These are phyloP conservation scores for Taxawa tesnikishii DNA, from an alignment of 2,329 filamentous ascomycete species.

Conservation along the genomic window DNA sequence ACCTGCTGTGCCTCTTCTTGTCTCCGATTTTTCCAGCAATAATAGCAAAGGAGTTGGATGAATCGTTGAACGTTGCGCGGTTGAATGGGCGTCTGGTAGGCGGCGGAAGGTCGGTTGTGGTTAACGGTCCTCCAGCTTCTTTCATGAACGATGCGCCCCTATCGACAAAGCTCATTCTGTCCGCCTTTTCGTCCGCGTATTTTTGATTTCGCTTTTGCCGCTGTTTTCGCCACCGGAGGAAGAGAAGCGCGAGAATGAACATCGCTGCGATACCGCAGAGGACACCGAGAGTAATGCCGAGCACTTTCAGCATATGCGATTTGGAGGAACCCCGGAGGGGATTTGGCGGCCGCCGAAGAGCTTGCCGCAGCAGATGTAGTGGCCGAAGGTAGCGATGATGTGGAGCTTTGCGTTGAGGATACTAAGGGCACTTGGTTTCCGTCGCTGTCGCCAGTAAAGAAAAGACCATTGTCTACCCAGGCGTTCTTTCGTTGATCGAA, in stretches of 20 bases:
- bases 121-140: conserved; percentile 32
- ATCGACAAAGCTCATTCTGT: conserved; percentile 37
- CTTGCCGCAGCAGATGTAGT: conserved; percentile 17
- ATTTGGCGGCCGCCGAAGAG: conserved; percentile 20
- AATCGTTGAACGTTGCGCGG: conserved; percentile 11
- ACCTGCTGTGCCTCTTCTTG: conserved; percentile 37
- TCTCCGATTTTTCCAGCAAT: conserved; percentile 43
- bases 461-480: conserved; percentile 60
- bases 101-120: conserved; percentile 13
- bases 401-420: conserved; percentile 20
- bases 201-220: conserved; percentile 41
- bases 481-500: conserved; percentile 65
- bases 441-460: conserved; percentile 39
- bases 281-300: conserved; percentile 74
- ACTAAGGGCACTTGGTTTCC: conserved; percentile 18
- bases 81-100: conserved; percentile 4
- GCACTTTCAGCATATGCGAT: conserved; percentile 43
- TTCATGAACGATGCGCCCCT: conserved; percentile 40
- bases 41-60: conserved; percentile 32
- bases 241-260: conserved; percentile 58
- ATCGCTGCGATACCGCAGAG: conserved; percentile 62
- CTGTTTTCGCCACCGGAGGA: conserved; percentile 49
- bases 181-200: conserved; percentile 29
- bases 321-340: conserved; percentile 22
- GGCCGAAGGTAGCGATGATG: conserved; percentile 21